Percentiles rank a stretch among this genome's conserved stretches.
phyloP scores from a whole-genome alignment of 345 rosid genomes.

The Rhizophora mangle region DNA sequence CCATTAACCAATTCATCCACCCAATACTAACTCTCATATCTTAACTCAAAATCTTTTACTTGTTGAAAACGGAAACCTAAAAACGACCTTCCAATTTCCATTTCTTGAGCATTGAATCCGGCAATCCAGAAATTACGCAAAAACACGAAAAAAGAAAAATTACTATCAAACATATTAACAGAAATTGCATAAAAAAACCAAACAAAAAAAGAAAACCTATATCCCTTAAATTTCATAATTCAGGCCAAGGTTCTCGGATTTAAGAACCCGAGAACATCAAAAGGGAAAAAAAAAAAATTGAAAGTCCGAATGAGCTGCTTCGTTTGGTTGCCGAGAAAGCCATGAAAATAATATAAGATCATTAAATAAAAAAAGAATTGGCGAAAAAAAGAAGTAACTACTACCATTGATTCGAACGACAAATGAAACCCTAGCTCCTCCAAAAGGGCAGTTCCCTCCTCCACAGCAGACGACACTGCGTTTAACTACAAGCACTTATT shows the following conservation, averaged over 20 bases:
- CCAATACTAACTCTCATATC: too few species aligned
- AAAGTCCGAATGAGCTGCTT: too few species aligned
- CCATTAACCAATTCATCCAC: too few species aligned
- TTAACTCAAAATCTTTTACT: too few species aligned
- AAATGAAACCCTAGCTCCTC: not conserved
- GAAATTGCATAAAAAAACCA: not conserved
- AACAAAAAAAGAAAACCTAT: not conserved
- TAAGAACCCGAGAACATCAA: too few species aligned
- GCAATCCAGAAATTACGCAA: too few species aligned
- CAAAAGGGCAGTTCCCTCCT: not conserved
- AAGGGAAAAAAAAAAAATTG: too few species aligned
- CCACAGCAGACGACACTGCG: not conserved
- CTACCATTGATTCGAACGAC: constrained; percentile 1
- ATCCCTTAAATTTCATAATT: not conserved
- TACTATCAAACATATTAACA: not conserved
- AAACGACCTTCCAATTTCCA: too few species aligned
- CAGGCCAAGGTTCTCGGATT: not conserved
- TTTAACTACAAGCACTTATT: not conserved
- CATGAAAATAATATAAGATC: not conserved
- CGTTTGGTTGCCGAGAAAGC: not conserved
- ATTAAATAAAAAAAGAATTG: not conserved
- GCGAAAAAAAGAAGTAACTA: not conserved
- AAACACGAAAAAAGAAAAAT: not conserved
- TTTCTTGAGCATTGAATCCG: too few species aligned
- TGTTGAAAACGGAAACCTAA: too few species aligned